Base-by-base conservation (phyloP, 768 basidiomycete species). In the Tulasnella calospora region DNA sequence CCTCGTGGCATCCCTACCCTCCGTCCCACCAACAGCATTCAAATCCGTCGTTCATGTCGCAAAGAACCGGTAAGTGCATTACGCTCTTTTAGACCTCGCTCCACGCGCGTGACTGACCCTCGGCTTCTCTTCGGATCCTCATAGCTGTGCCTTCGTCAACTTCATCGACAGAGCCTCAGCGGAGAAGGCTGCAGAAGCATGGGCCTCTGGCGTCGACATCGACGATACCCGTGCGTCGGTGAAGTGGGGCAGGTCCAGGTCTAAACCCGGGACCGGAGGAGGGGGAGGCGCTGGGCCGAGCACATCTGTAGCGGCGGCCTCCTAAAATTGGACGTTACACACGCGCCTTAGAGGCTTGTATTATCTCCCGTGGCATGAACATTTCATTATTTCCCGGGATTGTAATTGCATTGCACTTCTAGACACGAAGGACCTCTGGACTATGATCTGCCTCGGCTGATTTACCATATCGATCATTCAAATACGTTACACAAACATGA, bases 131-230 rank as follows among this genome's bases (percentile, higher is more conserved):
- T 67, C 61, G 61, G 61, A 67, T 76, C 27, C 69, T 46, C 41
- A 38, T 79, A 94, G 94, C 84, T 97, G 96, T 85, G 98, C 97
- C 0, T 99, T 99, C 84, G 89, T 98, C 75, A 98, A 98, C 84
- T 99, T 99, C 86, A 91, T 88, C 81, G 90, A 92, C 76, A 89
- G 98, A 27, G 82, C 87, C 8, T 87, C 89, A n/a, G 96, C 98
- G 21, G 98, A 99, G 85, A 86, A 87, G 21, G 95, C 94, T 0
- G 96, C 96, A 0, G 90, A 93, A 80, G 91, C 92, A 13, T 95
- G 96, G 90, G 90, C 94, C n/a, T 91, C 91, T 80, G 96, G 96
- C 1, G 86, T 99, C 13, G 96, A 97, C 81, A 87, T 98, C 35
- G 92, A 94, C 38, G 92, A 90, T 0, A 90, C 92, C 82, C 87